Percentiles rank a stretch among this genome's conserved stretches.
Conservation (phyloP, 1,139 yeast species). For the Chernovozyma sophiae-reginae region DNA sequence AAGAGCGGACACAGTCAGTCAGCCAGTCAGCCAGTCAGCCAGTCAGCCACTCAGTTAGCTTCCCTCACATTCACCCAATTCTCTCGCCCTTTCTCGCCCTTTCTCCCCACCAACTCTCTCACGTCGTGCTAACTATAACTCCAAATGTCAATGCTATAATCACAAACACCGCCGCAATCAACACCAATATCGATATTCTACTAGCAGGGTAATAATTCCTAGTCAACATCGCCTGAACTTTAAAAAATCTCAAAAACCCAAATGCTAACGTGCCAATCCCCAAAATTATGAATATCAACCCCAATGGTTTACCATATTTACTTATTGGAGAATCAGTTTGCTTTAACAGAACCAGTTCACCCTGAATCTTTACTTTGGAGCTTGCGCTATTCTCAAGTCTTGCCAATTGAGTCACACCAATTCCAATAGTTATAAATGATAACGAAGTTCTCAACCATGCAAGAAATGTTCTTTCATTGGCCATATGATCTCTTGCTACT, state of each 20-base stretch:
- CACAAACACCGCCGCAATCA: slow-evolving; percentile 18
- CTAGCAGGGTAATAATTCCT: slow-evolving; percentile 29
- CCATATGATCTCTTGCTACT: slow-evolving; percentile 52
- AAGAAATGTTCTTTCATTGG: slow-evolving; percentile 73
- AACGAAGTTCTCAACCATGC: slow-evolving; percentile 70
- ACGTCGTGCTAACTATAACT: slow-evolving; percentile 13
- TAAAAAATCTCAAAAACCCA: slow-evolving; percentile 33
- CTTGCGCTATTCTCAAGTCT: slow-evolving; percentile 19
- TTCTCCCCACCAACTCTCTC: no score
- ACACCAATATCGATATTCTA: slow-evolving; percentile 19
- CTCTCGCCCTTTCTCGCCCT: no score
- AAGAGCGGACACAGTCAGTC: no score
- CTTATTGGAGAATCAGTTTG: slow-evolving; percentile 9
- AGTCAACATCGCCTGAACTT: slow-evolving; percentile 27
- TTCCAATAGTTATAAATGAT: slow-evolving; percentile 39
- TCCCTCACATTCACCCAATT: no score
- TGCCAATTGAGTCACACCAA: slow-evolving; percentile 41
- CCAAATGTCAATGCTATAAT: slow-evolving; percentile 21
- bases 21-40: no score
- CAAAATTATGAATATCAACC: slow-evolving; percentile 29
- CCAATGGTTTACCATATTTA: slow-evolving; percentile 34
- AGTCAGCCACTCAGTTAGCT: no score
- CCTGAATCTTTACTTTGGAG: slow-evolving; percentile 1
- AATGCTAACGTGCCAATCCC: slow-evolving; percentile 33
- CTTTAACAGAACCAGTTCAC: neutral